These are phyloP conservation scores for Lyophyllum shimeji DNA, from an alignment of 768 basidiomycete genomes.

Conservation along the genomic window DNA sequence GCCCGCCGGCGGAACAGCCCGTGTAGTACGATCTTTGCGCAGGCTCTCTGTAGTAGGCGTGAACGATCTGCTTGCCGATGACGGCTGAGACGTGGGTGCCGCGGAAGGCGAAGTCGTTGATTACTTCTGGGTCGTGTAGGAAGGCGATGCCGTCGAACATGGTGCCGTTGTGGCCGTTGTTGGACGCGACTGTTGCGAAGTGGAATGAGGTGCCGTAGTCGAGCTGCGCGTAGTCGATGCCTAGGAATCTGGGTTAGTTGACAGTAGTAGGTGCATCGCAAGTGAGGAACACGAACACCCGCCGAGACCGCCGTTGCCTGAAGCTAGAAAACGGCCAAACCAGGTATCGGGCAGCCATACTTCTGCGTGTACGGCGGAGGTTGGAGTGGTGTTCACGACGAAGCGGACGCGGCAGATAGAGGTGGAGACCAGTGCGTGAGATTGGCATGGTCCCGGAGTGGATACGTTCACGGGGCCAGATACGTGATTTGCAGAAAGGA, in stretches of 20 bases:
- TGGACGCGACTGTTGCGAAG: slow-evolving; percentile 7
- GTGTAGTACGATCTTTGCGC: slow-evolving; percentile 6
- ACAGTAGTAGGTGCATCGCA: neutral
- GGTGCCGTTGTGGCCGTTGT: slow-evolving; percentile 7
- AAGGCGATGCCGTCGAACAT: neutral
- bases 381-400: neutral
- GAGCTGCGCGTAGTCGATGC: neutral
- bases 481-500: neutral
- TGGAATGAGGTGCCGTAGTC: neutral
- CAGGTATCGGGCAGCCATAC: neutral
- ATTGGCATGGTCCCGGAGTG: neutral
- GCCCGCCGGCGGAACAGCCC: slow-evolving; percentile 7
- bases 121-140: slow-evolving; percentile 5
- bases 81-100: slow-evolving; percentile 4
- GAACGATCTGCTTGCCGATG: neutral
- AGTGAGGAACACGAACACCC: neutral
- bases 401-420: slow-evolving; percentile 1
- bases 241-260: neutral
- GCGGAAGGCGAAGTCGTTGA: slow-evolving; percentile 8
- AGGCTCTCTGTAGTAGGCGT: neutral
- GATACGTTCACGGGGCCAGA: neutral
- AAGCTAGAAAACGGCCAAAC: neutral
- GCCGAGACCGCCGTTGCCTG: neutral
- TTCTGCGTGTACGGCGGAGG: neutral
- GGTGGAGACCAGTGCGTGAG: neutral